phyloP scores from a whole-genome alignment of 2,329 filamentous ascomycete genomes.

The Leptographium radiaticola region DNA sequence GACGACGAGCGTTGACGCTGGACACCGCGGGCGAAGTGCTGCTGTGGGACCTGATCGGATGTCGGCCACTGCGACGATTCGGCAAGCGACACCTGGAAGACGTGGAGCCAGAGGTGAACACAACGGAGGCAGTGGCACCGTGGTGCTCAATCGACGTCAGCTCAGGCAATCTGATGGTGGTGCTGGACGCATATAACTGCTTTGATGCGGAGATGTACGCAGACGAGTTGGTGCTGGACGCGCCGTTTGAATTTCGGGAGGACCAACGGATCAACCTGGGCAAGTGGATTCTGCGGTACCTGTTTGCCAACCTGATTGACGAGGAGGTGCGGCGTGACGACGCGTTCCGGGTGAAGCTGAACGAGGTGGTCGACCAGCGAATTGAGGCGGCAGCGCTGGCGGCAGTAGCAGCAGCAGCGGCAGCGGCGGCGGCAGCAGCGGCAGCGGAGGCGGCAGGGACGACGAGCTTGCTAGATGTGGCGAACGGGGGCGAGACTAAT shows the following conservation, averaged over 20 bases:
- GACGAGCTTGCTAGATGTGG: slow-evolving; percentile 1
- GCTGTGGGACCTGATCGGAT: slow-evolving; percentile 88
- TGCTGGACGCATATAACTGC: slow-evolving; percentile 86
- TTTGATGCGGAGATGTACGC: slow-evolving; percentile 97
- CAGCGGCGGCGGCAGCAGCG: neutral
- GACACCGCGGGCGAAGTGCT: slow-evolving; percentile 93
- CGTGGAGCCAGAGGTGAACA: slow-evolving; percentile 77
- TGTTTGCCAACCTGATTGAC: slow-evolving; percentile 80
- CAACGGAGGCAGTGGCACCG: slow-evolving; percentile 75
- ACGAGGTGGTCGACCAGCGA: slow-evolving; percentile 48
- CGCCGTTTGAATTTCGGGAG: slow-evolving; percentile 70
- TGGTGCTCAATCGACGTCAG: slow-evolving; percentile 95
- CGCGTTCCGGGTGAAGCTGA: slow-evolving; percentile 53
- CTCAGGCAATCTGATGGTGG: slow-evolving; percentile 80
- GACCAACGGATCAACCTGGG: slow-evolving; percentile 95
- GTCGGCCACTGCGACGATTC: slow-evolving; percentile 78
- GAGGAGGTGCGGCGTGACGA: slow-evolving; percentile 81
- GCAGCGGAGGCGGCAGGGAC: slow-evolving; percentile 31
- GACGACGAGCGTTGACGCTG: slow-evolving; percentile 75
- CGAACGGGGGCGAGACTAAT: neutral
- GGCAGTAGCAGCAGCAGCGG: slow-evolving; percentile 19
- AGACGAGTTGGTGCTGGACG: slow-evolving; percentile 66
- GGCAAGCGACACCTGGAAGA: slow-evolving; percentile 91
- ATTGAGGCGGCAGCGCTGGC: slow-evolving; percentile 36
- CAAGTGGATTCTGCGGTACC: slow-evolving; percentile 87